Evolutionary conservation across 805 yeast species (phyloP).

Genomic region (Millerago galiae): DNA sequence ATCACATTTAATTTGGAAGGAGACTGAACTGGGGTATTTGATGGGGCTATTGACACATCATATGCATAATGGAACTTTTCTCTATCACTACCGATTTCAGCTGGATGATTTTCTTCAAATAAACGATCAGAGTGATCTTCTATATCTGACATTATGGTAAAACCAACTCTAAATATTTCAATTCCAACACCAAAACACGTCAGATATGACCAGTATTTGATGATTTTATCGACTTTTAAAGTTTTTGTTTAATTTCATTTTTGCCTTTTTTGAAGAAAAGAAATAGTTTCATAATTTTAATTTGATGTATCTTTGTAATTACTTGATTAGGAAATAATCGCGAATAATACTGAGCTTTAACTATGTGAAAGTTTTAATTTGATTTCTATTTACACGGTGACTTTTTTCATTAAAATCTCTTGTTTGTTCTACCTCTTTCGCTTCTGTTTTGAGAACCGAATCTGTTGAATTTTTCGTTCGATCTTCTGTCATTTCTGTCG

Average conservation of each 20-base stretch:
- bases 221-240: no score
- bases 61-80: background rate
- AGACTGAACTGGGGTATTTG: conserved; percentile 9
- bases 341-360: background rate
- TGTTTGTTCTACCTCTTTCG: background rate
- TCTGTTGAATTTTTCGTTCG: no score
- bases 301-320: background rate
- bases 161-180: no score
- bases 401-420: background rate
- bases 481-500: background rate
- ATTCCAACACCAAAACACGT: no score
- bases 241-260: no score
- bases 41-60: conserved; percentile 3
- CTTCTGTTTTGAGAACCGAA: background rate
- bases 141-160: no score
- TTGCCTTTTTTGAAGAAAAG: background rate
- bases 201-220: no score
- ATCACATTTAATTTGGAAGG: background rate
- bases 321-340: background rate
- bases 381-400: background rate
- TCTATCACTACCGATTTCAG: no score
- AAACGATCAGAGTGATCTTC: no score
- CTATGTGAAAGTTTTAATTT: background rate
- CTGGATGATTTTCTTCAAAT: background rate
- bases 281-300: no score